Base-by-base conservation (phyloP, 2,329 filamentous ascomycete genomes). In the Domatiomyces catenatus region DNA sequence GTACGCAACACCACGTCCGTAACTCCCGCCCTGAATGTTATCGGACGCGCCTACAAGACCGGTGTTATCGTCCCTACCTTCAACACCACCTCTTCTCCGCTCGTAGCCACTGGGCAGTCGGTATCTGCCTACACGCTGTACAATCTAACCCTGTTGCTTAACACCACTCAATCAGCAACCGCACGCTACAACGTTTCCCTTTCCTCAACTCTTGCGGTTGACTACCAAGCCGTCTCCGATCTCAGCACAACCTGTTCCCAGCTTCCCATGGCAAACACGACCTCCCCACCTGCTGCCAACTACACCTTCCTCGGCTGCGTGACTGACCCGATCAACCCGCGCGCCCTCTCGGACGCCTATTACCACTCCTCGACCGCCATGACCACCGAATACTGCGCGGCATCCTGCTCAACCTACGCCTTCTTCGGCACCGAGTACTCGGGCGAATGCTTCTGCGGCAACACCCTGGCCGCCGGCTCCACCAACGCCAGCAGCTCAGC, bases 361-460 rank as follows among this genome's bases (percentile, higher is more conserved):
- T 46, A 49, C 17, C 50, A 54, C 19, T 55, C 52, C 22, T 45
- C 59, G 24, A 57, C 54, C 28, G 60, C 56, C 48, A 52, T 59
- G 19, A 63, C 56, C 15, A 50, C 62, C 12, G 57, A 63, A 24
- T 48, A 51, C 15, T 65, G 62, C 48, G 55, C 57, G 2, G 55
- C 51, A n/a, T 56, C 56, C 44, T 66, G 63, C 50, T 51, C 45
- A 18, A 50, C 48, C 10, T 66, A 60, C 52, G 47, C 49, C 42
- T 64, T 63, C 52, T 63, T 63, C 48, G 61, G 63, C 32, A 48
- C 62, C 39, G 63, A 68, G 50, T 68, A 62, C 50, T 56, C 56
- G 10, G 54, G 51, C 2, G 64, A 68, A 52, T 67, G 64, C 48
- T 67, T 63, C 55, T 66, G 64, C 51, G 65, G 61, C 7, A 63